A percentile compares a stretch with the other conserved stretches of the same genome.
Evolutionary conservation across 306 rosid genomes (phyloP).

Genomic region (Benincasa hispida): DNA sequence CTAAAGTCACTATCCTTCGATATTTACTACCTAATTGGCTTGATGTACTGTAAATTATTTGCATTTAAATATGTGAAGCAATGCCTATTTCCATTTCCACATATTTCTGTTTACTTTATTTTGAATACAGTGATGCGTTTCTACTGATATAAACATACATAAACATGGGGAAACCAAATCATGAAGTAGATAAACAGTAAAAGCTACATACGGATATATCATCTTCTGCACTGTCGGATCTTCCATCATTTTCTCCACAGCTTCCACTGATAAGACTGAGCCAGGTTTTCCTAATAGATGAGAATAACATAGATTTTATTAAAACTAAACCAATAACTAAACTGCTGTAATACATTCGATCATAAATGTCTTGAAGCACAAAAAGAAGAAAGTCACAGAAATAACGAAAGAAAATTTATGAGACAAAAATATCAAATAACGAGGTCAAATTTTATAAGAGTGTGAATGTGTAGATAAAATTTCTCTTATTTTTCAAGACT

Average conservation of each 20-base stretch:
- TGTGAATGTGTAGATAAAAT: background rate
- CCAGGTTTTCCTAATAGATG: slow-evolving; percentile 35
- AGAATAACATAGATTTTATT: slow-evolving; percentile 12
- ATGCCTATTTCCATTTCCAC: background rate
- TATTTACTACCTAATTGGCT: background rate
- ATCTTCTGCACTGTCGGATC: slow-evolving; percentile 98
- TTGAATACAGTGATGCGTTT: background rate
- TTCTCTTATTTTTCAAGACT: background rate
- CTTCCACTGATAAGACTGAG: slow-evolving; percentile 68
- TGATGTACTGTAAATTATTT: background rate
- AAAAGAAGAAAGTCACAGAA: background rate
- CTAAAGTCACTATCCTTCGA: background rate
- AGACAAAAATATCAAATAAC: background rate
- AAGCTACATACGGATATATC: slow-evolving; percentile 77
- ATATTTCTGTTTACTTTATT: background rate
- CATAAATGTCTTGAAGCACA: background rate
- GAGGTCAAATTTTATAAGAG: background rate
- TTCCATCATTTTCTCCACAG: slow-evolving; percentile 98
- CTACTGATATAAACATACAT: background rate
- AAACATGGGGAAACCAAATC: slow-evolving; percentile 3
- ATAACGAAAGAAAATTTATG: background rate
- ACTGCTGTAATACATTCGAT: background rate
- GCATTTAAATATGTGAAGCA: background rate
- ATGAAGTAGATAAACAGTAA: slow-evolving; percentile 9
- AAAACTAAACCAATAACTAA: slow-evolving; percentile 9